Evolutionary conservation across 345 rosid genomes (phyloP).

Genomic region (Eucalyptus decipiens): DNA sequence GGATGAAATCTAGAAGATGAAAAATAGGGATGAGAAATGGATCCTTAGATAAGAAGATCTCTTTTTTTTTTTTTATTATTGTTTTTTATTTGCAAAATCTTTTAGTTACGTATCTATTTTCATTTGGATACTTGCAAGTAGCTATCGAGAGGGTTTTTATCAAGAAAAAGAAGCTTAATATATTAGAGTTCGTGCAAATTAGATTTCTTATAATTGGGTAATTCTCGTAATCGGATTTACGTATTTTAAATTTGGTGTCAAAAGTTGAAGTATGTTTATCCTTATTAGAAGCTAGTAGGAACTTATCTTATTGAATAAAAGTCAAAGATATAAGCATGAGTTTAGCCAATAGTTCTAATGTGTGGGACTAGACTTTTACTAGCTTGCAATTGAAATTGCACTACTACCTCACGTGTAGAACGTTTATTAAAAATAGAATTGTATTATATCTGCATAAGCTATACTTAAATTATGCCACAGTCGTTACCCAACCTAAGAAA

Average conservation of each 20-base stretch:
- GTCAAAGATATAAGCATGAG: neutral
- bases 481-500: neutral
- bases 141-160: neutral
- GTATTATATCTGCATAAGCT: neutral
- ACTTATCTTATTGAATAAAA: neutral
- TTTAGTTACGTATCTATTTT: neutral
- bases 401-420: neutral
- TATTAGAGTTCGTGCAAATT: neutral
- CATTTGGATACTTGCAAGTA: neutral
- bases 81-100: neutral
- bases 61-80: neutral
- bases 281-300: neutral
- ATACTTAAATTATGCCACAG: neutral
- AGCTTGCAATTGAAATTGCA: neutral
- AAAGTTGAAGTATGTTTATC: neutral
- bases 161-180: neutral
- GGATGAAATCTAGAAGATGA: neutral
- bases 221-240: fast-evolving
- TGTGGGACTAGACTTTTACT: neutral
- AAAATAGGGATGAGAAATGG: neutral
- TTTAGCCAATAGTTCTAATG: neutral
- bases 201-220: neutral
- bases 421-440: neutral
- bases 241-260: neutral
- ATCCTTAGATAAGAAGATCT: neutral